Evolutionary conservation across 1,284 basidiomycete genomes (phyloP).

Genomic region (Pseudozyma flocculosa): DNA sequence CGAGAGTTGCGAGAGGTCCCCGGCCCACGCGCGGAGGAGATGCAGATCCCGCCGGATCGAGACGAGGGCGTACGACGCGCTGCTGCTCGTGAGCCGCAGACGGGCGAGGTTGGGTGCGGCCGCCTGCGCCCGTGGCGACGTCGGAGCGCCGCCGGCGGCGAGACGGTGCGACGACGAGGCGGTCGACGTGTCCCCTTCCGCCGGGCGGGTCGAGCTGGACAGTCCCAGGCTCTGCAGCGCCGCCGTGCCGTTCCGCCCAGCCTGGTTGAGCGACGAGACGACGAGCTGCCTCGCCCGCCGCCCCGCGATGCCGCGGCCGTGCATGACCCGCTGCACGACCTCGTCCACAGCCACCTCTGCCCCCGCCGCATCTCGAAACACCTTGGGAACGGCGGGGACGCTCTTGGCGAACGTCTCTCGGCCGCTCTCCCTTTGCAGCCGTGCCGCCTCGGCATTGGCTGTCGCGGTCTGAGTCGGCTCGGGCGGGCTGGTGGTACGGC

Average conservation of each 20-base stretch:
- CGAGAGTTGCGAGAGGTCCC: constrained; percentile 35
- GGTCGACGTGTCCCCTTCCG: too few relatives aligned
- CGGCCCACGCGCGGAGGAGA: constrained; percentile 50
- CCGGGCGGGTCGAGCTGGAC: too few relatives aligned
- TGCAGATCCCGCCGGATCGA: constrained; percentile 46
- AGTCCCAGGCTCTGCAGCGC: constrained; percentile 2
- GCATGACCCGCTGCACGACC: constrained; percentile 14
- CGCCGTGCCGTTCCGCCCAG: constrained; percentile 12
- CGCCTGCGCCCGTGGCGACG: background rate
- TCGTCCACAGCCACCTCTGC: constrained; percentile 11
- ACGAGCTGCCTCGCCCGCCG: constrained; percentile 24
- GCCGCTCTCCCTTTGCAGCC: too few relatives aligned
- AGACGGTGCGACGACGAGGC: background rate
- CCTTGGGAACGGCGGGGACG: too few relatives aligned
- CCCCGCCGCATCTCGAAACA: too few relatives aligned
- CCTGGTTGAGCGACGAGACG: constrained; percentile 4
- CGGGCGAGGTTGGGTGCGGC: constrained; percentile 9
- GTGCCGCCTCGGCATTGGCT: too few relatives aligned
- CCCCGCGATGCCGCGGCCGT: constrained; percentile 17
- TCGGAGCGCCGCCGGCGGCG: too few relatives aligned
- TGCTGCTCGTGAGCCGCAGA: constrained; percentile 33
- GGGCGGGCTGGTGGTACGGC: too few relatives aligned
- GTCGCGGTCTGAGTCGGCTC: too few relatives aligned
- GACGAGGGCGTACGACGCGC: constrained; percentile 35
- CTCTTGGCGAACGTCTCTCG: too few relatives aligned